Evolutionary conservation across 202 grass and related monocot genomes (phyloP), one percentile per base, ranked within the genome.

Genomic region (Carex sylvatica): DNA sequence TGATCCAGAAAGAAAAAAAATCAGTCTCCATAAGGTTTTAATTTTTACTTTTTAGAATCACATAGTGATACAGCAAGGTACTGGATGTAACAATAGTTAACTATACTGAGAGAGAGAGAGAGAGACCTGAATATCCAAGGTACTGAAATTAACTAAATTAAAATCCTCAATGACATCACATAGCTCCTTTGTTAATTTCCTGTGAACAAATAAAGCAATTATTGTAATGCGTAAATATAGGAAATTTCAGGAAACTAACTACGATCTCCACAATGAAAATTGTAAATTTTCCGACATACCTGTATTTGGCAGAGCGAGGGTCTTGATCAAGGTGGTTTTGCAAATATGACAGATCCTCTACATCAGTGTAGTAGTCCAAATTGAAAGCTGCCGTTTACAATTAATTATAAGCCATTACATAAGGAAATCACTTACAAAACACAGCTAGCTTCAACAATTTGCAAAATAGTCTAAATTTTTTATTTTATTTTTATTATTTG

Each of bases 181-280:
- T 69, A 98, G 91, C 91, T 93, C 91, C 74, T 98, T 92, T 8
- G 92, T 98, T 84, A 98, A 88, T 86, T 98, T 98, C 80, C 96
- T 98, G 91, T 47, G 13, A 79, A 83, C 7, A 84, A 52, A 85
- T 78, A 18, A 88, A 72, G 1, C 0, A 19, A 79, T 77, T 87
- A 82, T 88, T 83, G 18, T 38, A 85, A 83, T 42, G 28, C 12
- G 47, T 63, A 64, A 63, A 20, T 63, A 35, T 47, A 36, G 18
- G 74, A 60, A 61, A 61, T 51, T 28, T 73, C 30, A 84, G 16
- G 22, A 63, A 61, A 76, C 12, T 36, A 75, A 42, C 51, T 58
- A 77, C 36, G 10, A 56, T 6, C 14, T 15, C 23, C 20, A 19
- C 56, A 44, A 9, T 66, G 36, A 26, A 65, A 22, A 30, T 61